Percentiles rank a stretch among this genome's conserved stretches.
Evolutionary conservation across 768 basidiomycete species (phyloP).

Genomic region (Ephemerocybe angulata): DNA sequence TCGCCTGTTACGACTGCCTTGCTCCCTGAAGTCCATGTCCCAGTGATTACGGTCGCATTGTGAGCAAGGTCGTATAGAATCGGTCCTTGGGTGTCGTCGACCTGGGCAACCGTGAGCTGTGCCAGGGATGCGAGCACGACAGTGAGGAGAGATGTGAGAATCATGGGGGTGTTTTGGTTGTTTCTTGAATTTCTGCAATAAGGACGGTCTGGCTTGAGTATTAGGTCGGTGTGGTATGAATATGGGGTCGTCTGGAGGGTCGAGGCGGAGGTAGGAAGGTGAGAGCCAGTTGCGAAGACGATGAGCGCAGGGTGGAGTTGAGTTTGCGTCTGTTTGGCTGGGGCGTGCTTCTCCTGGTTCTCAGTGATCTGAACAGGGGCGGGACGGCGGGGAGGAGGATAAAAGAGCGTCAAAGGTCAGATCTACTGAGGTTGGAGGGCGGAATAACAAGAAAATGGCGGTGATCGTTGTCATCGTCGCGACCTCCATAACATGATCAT

Average conservation of each 20-base stretch:
- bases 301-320: constrained; percentile 26
- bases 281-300: constrained; percentile 24
- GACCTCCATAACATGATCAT: background rate
- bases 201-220: background rate
- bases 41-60: constrained; percentile 67
- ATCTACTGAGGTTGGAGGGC: background rate
- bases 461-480: background rate
- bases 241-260: constrained; percentile 7
- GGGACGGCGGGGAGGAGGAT: background rate
- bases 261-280: constrained; percentile 8
- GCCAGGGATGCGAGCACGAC: constrained; percentile 38
- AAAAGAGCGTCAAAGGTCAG: background rate
- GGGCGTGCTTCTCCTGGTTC: background rate
- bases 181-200: constrained; percentile 1
- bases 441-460: background rate
- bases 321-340: constrained; percentile 32
- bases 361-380: background rate
- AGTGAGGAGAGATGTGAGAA: constrained; percentile 35
- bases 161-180: constrained; percentile 30
- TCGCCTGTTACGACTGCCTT: constrained; percentile 74
- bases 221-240: background rate
- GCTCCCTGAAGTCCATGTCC: constrained; percentile 87
- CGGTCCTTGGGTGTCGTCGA: constrained; percentile 17
- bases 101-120: constrained; percentile 31
- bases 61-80: constrained; percentile 44